These are phyloP conservation scores for Mortierella sp. DNA, from an alignment of 371 early-diverging fungal genomes.

Conservation along the genomic window DNA sequence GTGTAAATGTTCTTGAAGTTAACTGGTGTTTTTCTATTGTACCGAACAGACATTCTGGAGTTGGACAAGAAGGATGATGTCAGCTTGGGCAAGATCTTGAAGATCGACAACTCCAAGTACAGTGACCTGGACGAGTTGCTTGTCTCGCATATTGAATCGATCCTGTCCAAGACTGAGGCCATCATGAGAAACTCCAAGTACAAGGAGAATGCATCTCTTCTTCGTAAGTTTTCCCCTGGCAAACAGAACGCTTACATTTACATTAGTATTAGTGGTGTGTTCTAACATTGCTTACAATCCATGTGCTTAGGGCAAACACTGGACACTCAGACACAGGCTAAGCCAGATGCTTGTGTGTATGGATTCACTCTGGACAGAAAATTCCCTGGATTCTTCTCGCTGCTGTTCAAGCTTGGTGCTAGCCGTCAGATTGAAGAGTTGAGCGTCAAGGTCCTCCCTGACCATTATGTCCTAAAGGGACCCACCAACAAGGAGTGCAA, in stretches of 20 bases:
- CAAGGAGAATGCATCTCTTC: slow-evolving; percentile 42
- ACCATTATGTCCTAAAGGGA: slow-evolving; percentile 43
- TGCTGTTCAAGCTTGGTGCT: slow-evolving; percentile 50
- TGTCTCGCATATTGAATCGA: slow-evolving; percentile 90
- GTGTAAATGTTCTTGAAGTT: not conserved
- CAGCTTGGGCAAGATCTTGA: slow-evolving; percentile 69
- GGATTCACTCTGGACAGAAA: slow-evolving; percentile 54
- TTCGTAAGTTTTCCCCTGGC: slow-evolving; percentile 32
- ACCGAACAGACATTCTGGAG: slow-evolving; percentile 79
- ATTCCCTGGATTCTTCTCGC: slow-evolving; percentile 47
- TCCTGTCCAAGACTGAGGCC: slow-evolving; percentile 77
- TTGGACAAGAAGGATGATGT: slow-evolving; percentile 79
- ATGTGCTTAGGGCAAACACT: slow-evolving; percentile 28
- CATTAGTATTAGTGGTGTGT: not conserved
- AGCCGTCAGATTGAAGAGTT: slow-evolving; percentile 42
- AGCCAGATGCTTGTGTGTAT: slow-evolving; percentile 50
- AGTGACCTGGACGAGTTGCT: slow-evolving; percentile 94
- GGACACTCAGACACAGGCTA: slow-evolving; percentile 55
- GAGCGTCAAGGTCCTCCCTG: slow-evolving; percentile 51
- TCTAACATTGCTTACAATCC: not conserved
- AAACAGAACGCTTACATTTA: not conserved
- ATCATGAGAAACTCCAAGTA: slow-evolving; percentile 77
- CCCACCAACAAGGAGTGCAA: slow-evolving; percentile 49
- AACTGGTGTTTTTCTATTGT: not conserved
- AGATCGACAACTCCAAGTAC: slow-evolving; percentile 76